Base-by-base conservation (phyloP, 148 eudicot genomes). In the Nepenthes gracilis region DNA sequence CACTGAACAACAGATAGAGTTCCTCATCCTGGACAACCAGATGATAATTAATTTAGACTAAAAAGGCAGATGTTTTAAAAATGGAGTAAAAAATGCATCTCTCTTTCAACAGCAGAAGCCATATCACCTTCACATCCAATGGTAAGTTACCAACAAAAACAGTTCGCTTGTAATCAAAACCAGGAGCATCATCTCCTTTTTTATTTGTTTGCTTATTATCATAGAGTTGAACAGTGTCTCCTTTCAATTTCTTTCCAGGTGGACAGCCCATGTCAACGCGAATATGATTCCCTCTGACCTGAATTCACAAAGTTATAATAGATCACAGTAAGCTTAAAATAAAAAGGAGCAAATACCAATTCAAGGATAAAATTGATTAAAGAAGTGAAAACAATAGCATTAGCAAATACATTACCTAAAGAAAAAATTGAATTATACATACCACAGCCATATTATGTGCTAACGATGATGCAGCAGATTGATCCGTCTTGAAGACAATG, bases 261-360 rank as follows among this genome's bases (percentile, higher is more conserved):
- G 98, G 98, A 62, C 98, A 92, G 33, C 96, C 96, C 77, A 96
- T 85, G 74, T 92, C 98, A 65, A 92, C 91, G 48, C 94, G 88
- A 10, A 92, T 75, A 66, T 92, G 98, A 67, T 86, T 88, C 67
- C 94, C 96, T 50, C 74, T 87, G 67, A 92, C 71, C 98, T 92
- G 72, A 15, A 83, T 36, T 23, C 61, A 71, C 35, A 43, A 54
- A 34, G 23, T 23, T 23, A 23, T 23, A 23, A 23, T 23, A 23
- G 23, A 23, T 23, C 23, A 23, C 23, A 1, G 37, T 9, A 48
- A 13, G 9, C 9, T 33, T 9, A 13, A 71, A n/a, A 48, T 10
- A 59, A 47, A 48, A 23, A 57, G 2, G 12, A 33, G 35, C 45
- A 35, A 60, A 60, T 2, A 62, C 13, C 37, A 52, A 53, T 8